phyloP scores from a whole-genome alignment of 768 basidiomycete species.

The Crucibulum laeve region DNA sequence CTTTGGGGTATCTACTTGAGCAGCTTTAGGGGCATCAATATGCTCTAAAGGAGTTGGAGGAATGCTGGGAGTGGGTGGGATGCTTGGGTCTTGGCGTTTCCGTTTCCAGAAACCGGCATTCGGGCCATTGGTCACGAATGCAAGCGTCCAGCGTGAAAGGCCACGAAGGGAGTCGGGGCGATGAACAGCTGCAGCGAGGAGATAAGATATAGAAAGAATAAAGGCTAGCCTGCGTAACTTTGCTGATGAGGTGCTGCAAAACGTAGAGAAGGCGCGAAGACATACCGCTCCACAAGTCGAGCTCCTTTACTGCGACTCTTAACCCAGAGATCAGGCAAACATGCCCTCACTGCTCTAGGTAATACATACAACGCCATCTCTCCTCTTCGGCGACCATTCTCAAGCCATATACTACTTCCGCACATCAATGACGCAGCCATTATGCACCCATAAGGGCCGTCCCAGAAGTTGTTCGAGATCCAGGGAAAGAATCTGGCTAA shows the following conservation, averaged over 20 bases:
- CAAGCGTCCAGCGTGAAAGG: slow-evolving; percentile 66
- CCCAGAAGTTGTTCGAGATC: slow-evolving; percentile 77
- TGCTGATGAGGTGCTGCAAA: not conserved
- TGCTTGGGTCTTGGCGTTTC: slow-evolving; percentile 24
- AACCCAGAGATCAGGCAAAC: slow-evolving; percentile 52
- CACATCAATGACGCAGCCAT: slow-evolving; percentile 66
- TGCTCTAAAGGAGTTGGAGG: slow-evolving; percentile 13
- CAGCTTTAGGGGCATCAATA: slow-evolving; percentile 1
- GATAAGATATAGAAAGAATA: slow-evolving; percentile 56
- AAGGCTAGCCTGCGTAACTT: slow-evolving; percentile 46
- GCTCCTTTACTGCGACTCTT: slow-evolving; percentile 36
- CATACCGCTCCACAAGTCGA: slow-evolving; percentile 52
- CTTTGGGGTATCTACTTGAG: slow-evolving; percentile 4
- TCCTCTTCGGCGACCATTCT: slow-evolving; percentile 64
- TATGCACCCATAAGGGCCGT: slow-evolving; percentile 68
- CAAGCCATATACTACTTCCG: slow-evolving; percentile 76
- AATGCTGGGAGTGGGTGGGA: slow-evolving; percentile 21
- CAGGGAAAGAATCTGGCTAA: slow-evolving; percentile 60
- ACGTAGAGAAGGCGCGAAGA: slow-evolving; percentile 1
- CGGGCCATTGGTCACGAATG: slow-evolving; percentile 62
- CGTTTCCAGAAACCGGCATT: slow-evolving; percentile 51
- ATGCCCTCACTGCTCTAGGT: slow-evolving; percentile 63
- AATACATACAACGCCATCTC: slow-evolving; percentile 81
- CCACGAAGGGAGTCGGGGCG: slow-evolving; percentile 66
- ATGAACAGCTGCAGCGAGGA: slow-evolving; percentile 61